Percentiles rank a stretch among this genome's conserved stretches.
Evolutionary conservation across 31 red algal species (phyloP).

Genomic region (Porphyra umbilicalis): DNA sequence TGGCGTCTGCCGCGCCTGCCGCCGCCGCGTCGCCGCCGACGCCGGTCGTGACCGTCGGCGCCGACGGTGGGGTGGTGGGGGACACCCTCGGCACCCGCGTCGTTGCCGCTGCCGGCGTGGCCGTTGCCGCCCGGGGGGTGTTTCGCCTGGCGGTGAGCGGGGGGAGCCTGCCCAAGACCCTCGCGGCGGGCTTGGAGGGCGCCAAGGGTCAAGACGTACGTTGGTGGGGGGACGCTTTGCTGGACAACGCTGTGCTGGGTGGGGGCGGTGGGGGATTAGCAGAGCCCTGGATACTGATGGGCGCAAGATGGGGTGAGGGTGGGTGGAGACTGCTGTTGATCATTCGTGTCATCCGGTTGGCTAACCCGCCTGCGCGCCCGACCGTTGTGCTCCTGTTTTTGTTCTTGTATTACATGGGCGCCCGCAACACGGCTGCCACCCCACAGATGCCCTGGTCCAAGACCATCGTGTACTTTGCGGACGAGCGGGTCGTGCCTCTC

Average conservation of each 20-base stretch:
- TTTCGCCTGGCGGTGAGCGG: constrained; percentile 69
- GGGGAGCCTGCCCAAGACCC: constrained; percentile 48
- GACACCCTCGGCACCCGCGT: constrained; percentile 17
- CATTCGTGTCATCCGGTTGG: too few relatives aligned
- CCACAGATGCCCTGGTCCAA: neutral
- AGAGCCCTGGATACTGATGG: too few relatives aligned
- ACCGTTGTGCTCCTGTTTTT: neutral
- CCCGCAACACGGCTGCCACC: too few relatives aligned
- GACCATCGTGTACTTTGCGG: constrained; percentile 43
- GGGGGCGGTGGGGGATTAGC: neutral
- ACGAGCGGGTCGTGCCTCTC: constrained; percentile 76
- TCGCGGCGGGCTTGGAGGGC: constrained; percentile 20
- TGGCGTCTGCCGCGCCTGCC: too few relatives aligned
- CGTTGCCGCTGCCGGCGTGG: neutral
- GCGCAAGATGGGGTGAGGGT: neutral
- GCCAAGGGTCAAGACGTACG: neutral
- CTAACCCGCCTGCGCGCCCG: too few relatives aligned
- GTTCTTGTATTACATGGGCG: neutral
- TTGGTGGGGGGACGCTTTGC: constrained; percentile 9
- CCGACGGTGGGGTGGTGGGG: neutral
- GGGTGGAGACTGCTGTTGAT: neutral
- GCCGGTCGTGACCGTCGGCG: neutral
- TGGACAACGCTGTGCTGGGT: neutral
- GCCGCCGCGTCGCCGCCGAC: neutral
- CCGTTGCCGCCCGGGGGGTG: constrained; percentile 3